Percentiles rank a stretch among this genome's conserved stretches.
These are phyloP conservation scores for Lobosporangium transversale DNA, from an alignment of 192 early-diverging fungal species.

Conservation along the genomic window DNA sequence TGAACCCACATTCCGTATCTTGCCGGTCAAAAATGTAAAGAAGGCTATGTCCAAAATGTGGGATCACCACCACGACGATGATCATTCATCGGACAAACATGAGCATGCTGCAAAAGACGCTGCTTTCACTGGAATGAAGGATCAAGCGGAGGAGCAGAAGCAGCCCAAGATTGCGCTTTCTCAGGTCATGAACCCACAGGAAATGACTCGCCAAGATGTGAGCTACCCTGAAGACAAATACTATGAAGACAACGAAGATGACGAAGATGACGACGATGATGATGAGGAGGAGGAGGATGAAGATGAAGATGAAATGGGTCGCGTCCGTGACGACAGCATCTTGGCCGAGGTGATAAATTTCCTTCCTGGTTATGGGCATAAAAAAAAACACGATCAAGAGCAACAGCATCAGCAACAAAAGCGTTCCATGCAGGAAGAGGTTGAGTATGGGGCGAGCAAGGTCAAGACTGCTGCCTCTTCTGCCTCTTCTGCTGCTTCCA, in stretches of 20 bases:
- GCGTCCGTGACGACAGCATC: background rate
- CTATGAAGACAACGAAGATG: background rate
- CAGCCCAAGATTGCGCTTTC: too few species aligned
- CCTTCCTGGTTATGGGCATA: background rate
- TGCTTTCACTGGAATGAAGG: background rate
- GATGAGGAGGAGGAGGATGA: background rate
- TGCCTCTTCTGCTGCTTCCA: too few species aligned
- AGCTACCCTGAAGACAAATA: too few species aligned
- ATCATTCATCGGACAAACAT: too few species aligned
- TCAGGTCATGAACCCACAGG: too few species aligned
- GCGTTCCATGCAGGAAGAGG: too few species aligned
- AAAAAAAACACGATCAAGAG: background rate
- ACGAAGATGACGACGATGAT: background rate
- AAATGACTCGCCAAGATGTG: too few species aligned
- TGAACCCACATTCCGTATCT: background rate
- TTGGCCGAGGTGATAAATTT: background rate
- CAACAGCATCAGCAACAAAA: too few species aligned
- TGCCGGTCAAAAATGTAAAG: background rate
- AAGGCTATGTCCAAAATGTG: background rate
- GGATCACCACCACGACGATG: too few species aligned
- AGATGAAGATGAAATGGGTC: constrained; percentile 4
- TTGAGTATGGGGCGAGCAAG: too few species aligned
- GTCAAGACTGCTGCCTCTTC: too few species aligned
- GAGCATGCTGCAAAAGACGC: background rate
- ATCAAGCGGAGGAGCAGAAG: too few species aligned